These are phyloP conservation scores for Penium margaritaceum DNA, from an alignment of 139 green algal genomes.

Conservation along the genomic window DNA sequence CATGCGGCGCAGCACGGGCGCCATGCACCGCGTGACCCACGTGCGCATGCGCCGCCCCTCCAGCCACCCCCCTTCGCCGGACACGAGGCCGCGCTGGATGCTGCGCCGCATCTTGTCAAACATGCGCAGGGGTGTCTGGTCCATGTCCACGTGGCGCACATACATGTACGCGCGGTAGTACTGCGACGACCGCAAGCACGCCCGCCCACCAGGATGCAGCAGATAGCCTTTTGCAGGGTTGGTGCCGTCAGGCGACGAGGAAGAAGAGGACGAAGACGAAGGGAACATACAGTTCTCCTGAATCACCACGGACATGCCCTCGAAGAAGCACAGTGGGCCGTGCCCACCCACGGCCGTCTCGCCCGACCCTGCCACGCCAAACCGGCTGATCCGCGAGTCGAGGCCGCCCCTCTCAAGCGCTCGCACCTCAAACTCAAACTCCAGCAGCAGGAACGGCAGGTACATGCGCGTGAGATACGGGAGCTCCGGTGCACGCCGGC, in stretches of 20 bases:
- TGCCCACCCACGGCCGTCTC: not conserved
- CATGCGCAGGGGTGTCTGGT: not conserved
- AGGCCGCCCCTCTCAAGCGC: not conserved
- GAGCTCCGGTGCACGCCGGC: not conserved
- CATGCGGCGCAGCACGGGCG: not conserved
- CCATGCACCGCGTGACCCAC: not conserved
- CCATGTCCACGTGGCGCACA: slow-evolving; percentile 13
- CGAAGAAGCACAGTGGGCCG: not conserved
- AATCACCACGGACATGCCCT: slow-evolving; percentile 10
- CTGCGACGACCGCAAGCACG: not conserved
- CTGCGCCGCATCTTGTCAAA: not conserved
- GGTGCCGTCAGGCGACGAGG: too few relatives aligned
- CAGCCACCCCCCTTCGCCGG: not conserved
- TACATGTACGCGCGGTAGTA: slow-evolving; percentile 27
- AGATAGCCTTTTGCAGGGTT: too few relatives aligned
- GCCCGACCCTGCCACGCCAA: not conserved
- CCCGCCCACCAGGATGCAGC: too few relatives aligned
- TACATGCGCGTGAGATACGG: slow-evolving; percentile 21
- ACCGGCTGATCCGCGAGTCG: too few relatives aligned
- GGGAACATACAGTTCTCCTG: slow-evolving; percentile 9
- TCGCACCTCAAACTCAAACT: slow-evolving; percentile 14
- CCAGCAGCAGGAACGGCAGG: slow-evolving; percentile 11
- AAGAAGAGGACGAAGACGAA: too few relatives aligned
- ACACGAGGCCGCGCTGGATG: not conserved
- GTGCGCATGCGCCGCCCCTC: slow-evolving; percentile 1